Evolutionary conservation across 441 rosid genomes (phyloP).

Genomic region (Pelargonium myrrhifolium): DNA sequence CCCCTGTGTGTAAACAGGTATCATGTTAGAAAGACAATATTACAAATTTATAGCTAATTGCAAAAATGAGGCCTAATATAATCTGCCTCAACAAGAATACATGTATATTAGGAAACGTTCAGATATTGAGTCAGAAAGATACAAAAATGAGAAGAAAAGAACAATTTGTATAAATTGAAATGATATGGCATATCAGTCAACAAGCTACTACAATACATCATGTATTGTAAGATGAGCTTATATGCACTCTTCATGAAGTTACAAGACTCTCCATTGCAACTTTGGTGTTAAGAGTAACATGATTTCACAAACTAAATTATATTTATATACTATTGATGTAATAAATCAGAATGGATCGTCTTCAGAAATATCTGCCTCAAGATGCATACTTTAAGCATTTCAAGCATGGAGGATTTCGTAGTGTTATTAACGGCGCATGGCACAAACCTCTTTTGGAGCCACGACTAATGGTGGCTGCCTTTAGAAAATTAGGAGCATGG

Average conservation of each 20-base stretch:
- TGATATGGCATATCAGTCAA: background rate
- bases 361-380: background rate
- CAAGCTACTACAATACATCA: background rate
- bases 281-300: background rate
- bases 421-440: too few relatives aligned
- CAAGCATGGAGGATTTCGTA: too few relatives aligned
- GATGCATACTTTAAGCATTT: background rate
- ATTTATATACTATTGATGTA: background rate
- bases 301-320: background rate
- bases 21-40: background rate
- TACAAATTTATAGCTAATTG: background rate
- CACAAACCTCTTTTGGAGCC: too few relatives aligned
- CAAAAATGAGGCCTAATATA: background rate
- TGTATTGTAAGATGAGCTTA: background rate
- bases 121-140: too few relatives aligned
- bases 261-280: background rate
- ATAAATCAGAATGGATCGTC: background rate
- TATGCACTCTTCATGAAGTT: background rate
- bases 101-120: background rate
- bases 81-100: background rate
- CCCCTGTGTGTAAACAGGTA: slow-evolving; percentile 52
- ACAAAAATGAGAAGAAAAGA: background rate
- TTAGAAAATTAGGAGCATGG: too few relatives aligned
- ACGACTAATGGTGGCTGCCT: too few relatives aligned
- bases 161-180: background rate